Evolutionary conservation across 2,329 filamentous ascomycete genomes (phyloP).

Genomic region (Fusarium succisae): DNA sequence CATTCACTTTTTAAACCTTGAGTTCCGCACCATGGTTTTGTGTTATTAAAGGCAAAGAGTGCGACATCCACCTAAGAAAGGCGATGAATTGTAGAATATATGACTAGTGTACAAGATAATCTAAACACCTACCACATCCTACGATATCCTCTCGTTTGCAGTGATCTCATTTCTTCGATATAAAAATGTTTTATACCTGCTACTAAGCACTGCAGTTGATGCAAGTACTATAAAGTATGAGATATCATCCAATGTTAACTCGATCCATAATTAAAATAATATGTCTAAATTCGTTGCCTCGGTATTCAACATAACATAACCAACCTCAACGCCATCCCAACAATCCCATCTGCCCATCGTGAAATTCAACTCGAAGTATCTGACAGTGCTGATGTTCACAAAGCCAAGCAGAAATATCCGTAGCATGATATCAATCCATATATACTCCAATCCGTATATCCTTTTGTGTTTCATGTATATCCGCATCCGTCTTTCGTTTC

Average conservation of each 20-base stretch:
- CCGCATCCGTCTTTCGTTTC: neutral
- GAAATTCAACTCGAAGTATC: conserved; percentile 1
- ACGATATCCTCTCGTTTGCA: conserved; percentile 48
- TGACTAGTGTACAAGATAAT: conserved; percentile 13
- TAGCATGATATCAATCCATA: neutral
- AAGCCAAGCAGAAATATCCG: neutral
- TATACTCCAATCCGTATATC: neutral
- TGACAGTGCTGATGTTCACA: neutral
- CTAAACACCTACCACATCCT: neutral
- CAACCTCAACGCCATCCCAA: neutral
- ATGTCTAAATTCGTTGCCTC: neutral
- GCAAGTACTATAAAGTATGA: neutral
- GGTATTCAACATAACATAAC: neutral
- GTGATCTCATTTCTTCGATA: neutral
- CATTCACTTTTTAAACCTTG: neutral
- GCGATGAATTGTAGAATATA: conserved; percentile 24
- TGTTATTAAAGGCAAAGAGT: neutral
- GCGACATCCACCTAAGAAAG: neutral
- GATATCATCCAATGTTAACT: neutral
- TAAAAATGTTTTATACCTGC: neutral
- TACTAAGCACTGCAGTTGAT: neutral
- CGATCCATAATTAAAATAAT: neutral
- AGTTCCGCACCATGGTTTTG: neutral
- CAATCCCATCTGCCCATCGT: neutral
- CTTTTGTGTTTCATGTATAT: neutral